Evolutionary conservation across 2,329 filamentous ascomycete species (phyloP).

Genomic region (Exophiala aquamarina): DNA sequence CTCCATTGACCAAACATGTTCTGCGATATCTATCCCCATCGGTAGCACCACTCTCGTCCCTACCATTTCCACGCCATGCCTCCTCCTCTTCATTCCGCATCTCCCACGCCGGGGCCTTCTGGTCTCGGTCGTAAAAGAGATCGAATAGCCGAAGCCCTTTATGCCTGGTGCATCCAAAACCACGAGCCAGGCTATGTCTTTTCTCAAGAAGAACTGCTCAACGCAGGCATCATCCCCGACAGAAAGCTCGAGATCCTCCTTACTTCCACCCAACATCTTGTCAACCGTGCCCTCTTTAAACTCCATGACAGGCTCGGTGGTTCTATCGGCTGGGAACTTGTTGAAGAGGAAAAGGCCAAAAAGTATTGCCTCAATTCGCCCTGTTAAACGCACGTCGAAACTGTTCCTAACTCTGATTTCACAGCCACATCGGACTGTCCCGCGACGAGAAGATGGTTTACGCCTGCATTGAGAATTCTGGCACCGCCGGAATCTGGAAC

Average conservation of each 20-base stretch:
- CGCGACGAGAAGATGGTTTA: conserved; percentile 79
- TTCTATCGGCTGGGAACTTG: conserved; percentile 48
- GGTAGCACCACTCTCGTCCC: conserved; percentile 21
- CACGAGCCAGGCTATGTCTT: conserved; percentile 45
- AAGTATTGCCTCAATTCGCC: conserved; percentile 37
- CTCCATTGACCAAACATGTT: conserved; percentile 25
- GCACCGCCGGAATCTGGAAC: conserved; percentile 85
- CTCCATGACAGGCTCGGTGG: conserved; percentile 41
- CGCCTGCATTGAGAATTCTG: conserved; percentile 81
- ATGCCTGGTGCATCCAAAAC: conserved; percentile 43
- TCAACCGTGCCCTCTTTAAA: conserved; percentile 47
- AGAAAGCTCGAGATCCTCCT: conserved; percentile 43
- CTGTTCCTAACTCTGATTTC: conserved; percentile 19
- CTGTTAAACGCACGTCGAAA: conserved; percentile 2
- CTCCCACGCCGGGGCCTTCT: conserved; percentile 34
- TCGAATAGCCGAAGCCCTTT: conserved; percentile 43
- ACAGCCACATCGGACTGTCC: conserved; percentile 44
- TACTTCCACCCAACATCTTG: conserved; percentile 45
- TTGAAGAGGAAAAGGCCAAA: conserved; percentile 48
- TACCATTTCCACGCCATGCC: conserved; percentile 18
- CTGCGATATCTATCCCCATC: conserved; percentile 24
- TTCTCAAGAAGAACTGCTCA: conserved; percentile 47
- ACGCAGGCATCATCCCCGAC: conserved; percentile 44
- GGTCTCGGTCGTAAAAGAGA: conserved; percentile 26
- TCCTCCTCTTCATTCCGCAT: conserved; percentile 24